phyloP scores from a whole-genome alignment of 1,284 basidiomycete genomes.

The Pisolithus thermaeus region DNA sequence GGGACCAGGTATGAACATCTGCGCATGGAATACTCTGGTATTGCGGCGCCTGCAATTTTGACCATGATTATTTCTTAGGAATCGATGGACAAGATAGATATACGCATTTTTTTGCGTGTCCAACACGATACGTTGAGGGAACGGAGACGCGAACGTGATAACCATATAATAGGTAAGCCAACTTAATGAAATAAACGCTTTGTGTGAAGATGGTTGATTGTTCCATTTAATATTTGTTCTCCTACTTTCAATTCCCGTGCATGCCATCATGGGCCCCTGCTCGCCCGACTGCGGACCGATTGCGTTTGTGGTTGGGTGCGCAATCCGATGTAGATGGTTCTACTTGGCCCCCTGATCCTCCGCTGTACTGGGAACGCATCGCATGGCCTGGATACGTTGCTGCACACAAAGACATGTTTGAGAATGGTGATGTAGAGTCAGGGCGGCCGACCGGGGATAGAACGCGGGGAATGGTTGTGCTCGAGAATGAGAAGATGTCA shows the following conservation, averaged over 20 bases:
- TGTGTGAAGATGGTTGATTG: slow-evolving; percentile 10
- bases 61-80: slow-evolving; percentile 37
- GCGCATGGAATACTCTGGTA: too few species aligned
- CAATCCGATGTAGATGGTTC: slow-evolving; percentile 82
- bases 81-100: slow-evolving; percentile 71
- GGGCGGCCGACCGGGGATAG: slow-evolving; percentile 47
- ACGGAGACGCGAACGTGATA: slow-evolving; percentile 78
- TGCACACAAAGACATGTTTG: slow-evolving; percentile 75
- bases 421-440: slow-evolving; percentile 68
- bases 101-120: slow-evolving; percentile 79
- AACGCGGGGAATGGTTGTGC: slow-evolving; percentile 49
- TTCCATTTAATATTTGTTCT: slow-evolving; percentile 9
- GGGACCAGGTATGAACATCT: slow-evolving; percentile 55
- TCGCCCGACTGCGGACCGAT: too few species aligned
- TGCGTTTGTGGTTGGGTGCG: too few species aligned
- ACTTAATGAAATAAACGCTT: background rate
- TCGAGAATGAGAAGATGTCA: slow-evolving; percentile 63
- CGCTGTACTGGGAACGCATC: slow-evolving; percentile 87
- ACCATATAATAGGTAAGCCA: slow-evolving; percentile 81
- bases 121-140: slow-evolving; percentile 69
- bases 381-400: slow-evolving; percentile 92
- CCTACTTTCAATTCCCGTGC: slow-evolving; percentile 9
- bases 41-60: background rate
- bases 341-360: slow-evolving; percentile 81
- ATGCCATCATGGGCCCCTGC: slow-evolving; percentile 9